Evolutionary conservation across 305 asterid genomes (phyloP).

Genomic region (Ilex paraguariensis): DNA sequence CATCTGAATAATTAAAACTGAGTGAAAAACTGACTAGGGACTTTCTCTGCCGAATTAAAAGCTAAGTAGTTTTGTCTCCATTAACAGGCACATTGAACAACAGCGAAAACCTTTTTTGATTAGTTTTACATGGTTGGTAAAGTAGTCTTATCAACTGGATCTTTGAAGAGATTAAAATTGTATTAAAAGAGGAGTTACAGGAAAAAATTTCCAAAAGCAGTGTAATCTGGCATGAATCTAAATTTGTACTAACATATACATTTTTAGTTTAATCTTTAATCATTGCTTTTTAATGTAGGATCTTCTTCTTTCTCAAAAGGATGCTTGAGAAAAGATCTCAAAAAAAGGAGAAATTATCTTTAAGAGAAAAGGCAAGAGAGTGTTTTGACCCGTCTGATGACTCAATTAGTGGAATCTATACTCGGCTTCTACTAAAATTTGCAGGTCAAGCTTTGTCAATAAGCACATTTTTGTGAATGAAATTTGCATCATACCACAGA

Average conservation of each 20-base stretch:
- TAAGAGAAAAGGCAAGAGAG: slow-evolving; percentile 3
- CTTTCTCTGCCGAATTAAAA: too few species aligned
- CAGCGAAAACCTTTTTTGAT: too few species aligned
- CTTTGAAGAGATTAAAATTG: too few species aligned
- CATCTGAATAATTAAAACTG: too few species aligned
- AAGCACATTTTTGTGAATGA: neutral
- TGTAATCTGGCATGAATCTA: slow-evolving; percentile 27
- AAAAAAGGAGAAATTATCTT: slow-evolving; percentile 1
- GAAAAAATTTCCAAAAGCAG: slow-evolving; percentile 1
- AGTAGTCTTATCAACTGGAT: too few species aligned
- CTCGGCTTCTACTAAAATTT: slow-evolving; percentile 20
- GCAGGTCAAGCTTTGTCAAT: neutral
- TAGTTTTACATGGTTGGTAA: too few species aligned
- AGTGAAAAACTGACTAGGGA: too few species aligned
- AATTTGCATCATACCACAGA: neutral
- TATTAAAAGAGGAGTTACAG: neutral
- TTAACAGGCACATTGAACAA: too few species aligned
- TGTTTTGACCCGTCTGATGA: slow-evolving; percentile 16
- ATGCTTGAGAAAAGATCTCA: slow-evolving; percentile 14
- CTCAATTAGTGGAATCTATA: slow-evolving; percentile 27
- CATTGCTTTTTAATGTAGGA: slow-evolving; percentile 8
- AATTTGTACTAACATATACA: slow-evolving; percentile 6
- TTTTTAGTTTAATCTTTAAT: slow-evolving; percentile 23
- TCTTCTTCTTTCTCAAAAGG: slow-evolving; percentile 17
- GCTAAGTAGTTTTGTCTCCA: too few species aligned